phyloP scores from a whole-genome alignment of 495 filamentous ascomycete species.

The Trichoderma gamsii region DNA sequence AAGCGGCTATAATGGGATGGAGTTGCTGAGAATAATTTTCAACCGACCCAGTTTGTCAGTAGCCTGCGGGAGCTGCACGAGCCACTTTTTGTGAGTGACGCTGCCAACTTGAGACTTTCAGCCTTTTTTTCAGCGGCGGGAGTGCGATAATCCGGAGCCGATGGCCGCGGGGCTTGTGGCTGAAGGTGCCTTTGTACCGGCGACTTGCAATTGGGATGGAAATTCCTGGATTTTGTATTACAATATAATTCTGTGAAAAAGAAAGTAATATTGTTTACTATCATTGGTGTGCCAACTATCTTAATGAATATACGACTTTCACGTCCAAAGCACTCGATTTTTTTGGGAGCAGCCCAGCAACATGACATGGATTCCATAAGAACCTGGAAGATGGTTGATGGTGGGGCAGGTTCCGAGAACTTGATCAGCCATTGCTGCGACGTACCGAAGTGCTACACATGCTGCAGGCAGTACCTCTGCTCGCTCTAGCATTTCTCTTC shows the following conservation, averaged over 20 bases:
- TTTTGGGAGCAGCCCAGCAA: no score
- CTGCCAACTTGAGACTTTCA: not conserved
- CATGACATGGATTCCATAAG: no score
- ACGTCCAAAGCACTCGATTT: no score
- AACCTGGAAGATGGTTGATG: no score
- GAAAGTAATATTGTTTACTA: no score
- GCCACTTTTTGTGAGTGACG: conserved; percentile 9
- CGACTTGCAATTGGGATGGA: not conserved
- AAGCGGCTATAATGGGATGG: conserved; percentile 10
- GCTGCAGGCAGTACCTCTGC: no score
- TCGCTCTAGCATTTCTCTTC: no score
- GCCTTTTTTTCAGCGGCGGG: not conserved
- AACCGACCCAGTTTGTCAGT: conserved; percentile 7
- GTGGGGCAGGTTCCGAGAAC: no score
- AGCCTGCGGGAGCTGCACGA: conserved; percentile 14
- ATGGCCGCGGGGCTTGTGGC: not conserved
- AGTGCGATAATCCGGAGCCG: not conserved
- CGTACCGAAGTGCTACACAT: no score
- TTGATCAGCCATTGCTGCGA: no score
- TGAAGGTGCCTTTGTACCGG: not conserved
- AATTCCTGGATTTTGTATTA: not conserved
- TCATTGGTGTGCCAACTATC: no score
- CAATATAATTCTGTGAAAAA: not conserved
- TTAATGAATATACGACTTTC: no score
- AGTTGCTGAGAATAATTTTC: conserved; percentile 13